These are phyloP conservation scores for Bullera alba DNA, from an alignment of 768 basidiomycete genomes.

Conservation along the genomic window DNA sequence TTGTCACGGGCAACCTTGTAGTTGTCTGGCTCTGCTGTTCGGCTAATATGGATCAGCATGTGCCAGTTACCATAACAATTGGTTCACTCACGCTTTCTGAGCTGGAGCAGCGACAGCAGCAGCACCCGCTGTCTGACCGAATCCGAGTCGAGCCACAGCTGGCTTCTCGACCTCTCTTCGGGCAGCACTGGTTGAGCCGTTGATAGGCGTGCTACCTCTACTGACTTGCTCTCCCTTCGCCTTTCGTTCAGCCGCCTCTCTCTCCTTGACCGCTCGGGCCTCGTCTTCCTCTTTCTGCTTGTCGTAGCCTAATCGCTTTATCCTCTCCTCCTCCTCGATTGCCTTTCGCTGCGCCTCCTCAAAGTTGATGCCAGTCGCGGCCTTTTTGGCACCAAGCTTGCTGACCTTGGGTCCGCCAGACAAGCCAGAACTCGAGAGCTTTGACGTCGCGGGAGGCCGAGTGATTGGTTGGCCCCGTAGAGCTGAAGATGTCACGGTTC, in stretches of 20 bases:
- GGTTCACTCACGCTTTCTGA: conserved; percentile 34
- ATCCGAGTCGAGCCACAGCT: conserved; percentile 34
- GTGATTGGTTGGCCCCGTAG: conserved; percentile 33
- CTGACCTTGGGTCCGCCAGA: conserved; percentile 61
- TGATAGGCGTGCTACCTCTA: conserved; percentile 27
- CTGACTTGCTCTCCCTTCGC: conserved; percentile 42
- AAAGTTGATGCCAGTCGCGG: conserved; percentile 75
- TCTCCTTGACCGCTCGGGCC: conserved; percentile 54
- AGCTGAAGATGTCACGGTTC: conserved; percentile 48
- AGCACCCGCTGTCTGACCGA: conserved; percentile 38
- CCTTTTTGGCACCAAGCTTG: conserved; percentile 75
- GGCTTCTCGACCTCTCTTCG: conserved; percentile 29
- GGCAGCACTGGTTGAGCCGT: conserved; percentile 24
- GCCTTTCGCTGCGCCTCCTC: conserved; percentile 89
- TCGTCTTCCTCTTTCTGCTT: conserved; percentile 75
- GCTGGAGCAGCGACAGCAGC: conserved; percentile 44
- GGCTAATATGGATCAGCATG: conserved; percentile 13
- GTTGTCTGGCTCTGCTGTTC: conserved; percentile 35
- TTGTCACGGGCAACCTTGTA: conserved; percentile 65
- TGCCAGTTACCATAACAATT: not conserved
- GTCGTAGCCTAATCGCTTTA: conserved; percentile 88
- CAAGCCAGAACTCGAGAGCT: conserved; percentile 43
- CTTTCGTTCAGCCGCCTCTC: conserved; percentile 49
- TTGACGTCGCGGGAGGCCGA: conserved; percentile 49
- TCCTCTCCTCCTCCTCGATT: conserved; percentile 80